phyloP scores from a whole-genome alignment of 768 basidiomycete genomes.

The Tephrocybe sp. region DNA sequence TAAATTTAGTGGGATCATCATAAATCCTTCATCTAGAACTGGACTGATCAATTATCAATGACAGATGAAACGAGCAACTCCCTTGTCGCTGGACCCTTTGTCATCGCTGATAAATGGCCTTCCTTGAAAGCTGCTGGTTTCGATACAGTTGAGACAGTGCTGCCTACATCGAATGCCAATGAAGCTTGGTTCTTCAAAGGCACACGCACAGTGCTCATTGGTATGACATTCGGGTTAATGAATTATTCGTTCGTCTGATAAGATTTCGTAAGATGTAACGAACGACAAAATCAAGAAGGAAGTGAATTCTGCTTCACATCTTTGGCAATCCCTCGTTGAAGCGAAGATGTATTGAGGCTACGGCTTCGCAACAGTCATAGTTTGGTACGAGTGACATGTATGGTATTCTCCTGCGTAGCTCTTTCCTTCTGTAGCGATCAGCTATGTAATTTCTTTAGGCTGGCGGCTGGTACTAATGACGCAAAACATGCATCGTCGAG shows the following conservation, averaged over 20 bases:
- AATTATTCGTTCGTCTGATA: background rate
- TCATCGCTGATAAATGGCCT: conserved; percentile 2
- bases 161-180: background rate
- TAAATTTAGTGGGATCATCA: background rate
- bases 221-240: background rate
- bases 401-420: too few species aligned
- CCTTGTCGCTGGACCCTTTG: background rate
- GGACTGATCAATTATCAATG: background rate
- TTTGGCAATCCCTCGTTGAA: background rate
- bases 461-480: too few species aligned
- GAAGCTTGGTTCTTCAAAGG: conserved; percentile 2
- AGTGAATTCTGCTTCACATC: background rate
- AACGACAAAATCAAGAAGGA: background rate
- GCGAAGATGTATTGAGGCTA: conserved; percentile 2
- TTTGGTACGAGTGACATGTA: background rate
- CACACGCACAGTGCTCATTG: background rate
- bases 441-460: too few species aligned
- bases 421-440: too few species aligned
- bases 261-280: background rate
- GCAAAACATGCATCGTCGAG: too few species aligned
- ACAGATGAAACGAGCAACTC: background rate
- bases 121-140: background rate
- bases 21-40: background rate
- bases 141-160: background rate
- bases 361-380: background rate